Evolutionary conservation across 441 rosid genomes (phyloP).

Genomic region (Aleurites moluccanus): DNA sequence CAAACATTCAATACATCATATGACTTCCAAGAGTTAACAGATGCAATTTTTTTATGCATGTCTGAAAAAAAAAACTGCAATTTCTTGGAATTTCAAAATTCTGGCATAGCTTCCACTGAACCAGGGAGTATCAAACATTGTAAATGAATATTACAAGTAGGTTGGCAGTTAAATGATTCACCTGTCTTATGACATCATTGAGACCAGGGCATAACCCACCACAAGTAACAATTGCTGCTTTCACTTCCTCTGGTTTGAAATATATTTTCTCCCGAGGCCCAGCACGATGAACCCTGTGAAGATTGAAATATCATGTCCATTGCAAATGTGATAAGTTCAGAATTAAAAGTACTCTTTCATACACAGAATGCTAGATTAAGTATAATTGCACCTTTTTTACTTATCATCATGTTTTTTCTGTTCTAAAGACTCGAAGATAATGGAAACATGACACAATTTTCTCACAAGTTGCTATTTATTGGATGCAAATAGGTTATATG

Average conservation of each 20-base stretch:
- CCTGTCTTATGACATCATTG: slow-evolving; percentile 97
- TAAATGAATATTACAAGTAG: slow-evolving; percentile 7
- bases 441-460: neutral
- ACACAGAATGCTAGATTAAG: neutral
- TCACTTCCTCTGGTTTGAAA: slow-evolving; percentile 88
- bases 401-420: neutral
- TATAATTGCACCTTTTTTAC: neutral
- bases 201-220: slow-evolving; percentile 99
- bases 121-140: neutral
- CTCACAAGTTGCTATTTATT: neutral
- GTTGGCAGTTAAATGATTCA: slow-evolving; percentile 30
- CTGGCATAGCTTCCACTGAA: slow-evolving; percentile 1
- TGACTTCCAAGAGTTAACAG: neutral
- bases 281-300: slow-evolving; percentile 90
- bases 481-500: neutral
- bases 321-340: slow-evolving; percentile 9
- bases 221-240: slow-evolving; percentile 94
- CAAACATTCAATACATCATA: slow-evolving; percentile 2
- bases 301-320: slow-evolving; percentile 12
- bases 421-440: neutral
- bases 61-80: neutral
- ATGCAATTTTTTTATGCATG: neutral
- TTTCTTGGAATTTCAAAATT: slow-evolving; percentile 6
- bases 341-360: neutral
- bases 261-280: slow-evolving; percentile 95